Evolutionary conservation across 148 eudicot species (phyloP).

Genomic region (Arbutus unedo): DNA sequence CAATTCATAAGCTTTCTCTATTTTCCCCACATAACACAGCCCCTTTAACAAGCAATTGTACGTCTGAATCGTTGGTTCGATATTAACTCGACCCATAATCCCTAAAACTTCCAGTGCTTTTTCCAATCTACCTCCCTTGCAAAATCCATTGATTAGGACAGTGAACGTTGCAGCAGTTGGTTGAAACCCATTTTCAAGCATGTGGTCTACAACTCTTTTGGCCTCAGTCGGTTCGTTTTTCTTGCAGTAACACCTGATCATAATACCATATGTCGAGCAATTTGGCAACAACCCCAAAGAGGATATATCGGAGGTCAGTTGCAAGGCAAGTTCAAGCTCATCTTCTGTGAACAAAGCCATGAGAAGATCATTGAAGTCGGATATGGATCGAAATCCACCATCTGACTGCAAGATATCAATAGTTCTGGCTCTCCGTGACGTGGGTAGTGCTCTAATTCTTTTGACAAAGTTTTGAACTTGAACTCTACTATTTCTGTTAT

Average conservation of each 20-base stretch:
- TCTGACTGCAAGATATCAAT: conserved; percentile 24
- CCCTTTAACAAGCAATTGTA: conserved; percentile 80
- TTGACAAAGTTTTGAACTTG: neutral
- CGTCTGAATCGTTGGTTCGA: conserved; percentile 63
- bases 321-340: conserved; percentile 53
- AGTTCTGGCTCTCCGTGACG: conserved; percentile 24
- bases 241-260: conserved; percentile 59
- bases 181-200: conserved; percentile 48
- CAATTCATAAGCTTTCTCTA: conserved; percentile 70
- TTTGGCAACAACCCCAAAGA: conserved; percentile 39
- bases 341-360: conserved; percentile 39
- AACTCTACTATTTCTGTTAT: neutral
- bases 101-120: conserved; percentile 62
- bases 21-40: conserved; percentile 74
- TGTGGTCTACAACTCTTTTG: conserved; percentile 35
- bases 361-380: conserved; percentile 47
- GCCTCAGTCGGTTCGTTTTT: conserved; percentile 52
- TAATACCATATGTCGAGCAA: conserved; percentile 50
- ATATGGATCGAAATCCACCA: conserved; percentile 29
- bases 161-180: conserved; percentile 63
- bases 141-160: conserved; percentile 52
- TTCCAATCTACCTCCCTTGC: conserved; percentile 53
- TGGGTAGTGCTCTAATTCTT: conserved; percentile 19
- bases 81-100: conserved; percentile 39
- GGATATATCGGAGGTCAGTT: conserved; percentile 47